Base-by-base conservation (phyloP, 192 early-diverging fungal genomes). In the Fimicolochytrium jonesii region DNA sequence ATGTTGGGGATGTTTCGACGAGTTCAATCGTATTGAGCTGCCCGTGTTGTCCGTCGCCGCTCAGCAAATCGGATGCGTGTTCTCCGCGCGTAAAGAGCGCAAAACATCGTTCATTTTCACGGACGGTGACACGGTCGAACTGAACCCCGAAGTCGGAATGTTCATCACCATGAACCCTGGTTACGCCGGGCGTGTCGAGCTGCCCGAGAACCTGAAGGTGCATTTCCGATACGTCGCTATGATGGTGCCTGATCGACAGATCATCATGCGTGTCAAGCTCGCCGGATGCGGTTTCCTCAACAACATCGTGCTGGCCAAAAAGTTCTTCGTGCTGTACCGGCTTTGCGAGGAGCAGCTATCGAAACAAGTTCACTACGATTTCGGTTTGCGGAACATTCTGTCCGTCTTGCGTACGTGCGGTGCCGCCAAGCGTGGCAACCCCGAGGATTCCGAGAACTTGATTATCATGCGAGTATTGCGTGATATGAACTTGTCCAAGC, bases 81-180 rank as follows among this genome's bases (percentile, higher is more conserved):
- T 85, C 39, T 56, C 82, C 10, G 83, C 83, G 18, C 37, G 81
- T 45, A 85, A 84, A 37, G 83, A 85, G 54, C 30, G 83, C 33
- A 85, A 85, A 49, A 59, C 73, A 20, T 66, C 74, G 5, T 85
- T 85, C 56, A 72, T 84, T n/a, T 85, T 85, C 50, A 85, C 83
- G 17, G 83, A 85, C 52, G 83, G 83, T 18, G 83, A 85, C 57
- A 79, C 77, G 18, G 83, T 85, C 13, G 83, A 85, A n/a, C 75
- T 85, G 15, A 85, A 85, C 52, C 83, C 83, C 23, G 83, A 85
- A 67, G 78, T 85, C 13, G 81, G 81, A 39, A 80, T 85, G 77
- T 85, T 85, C 62, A 85, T 85, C 59, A 85, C 83, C 11, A 85
- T 85, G 83, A 85, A 85, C 55, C 83, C 83, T 61, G 83, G 83